Conservation (phyloP, 2,329 filamentous ascomycete species). For the Colletotrichum brevisporum region DNA sequence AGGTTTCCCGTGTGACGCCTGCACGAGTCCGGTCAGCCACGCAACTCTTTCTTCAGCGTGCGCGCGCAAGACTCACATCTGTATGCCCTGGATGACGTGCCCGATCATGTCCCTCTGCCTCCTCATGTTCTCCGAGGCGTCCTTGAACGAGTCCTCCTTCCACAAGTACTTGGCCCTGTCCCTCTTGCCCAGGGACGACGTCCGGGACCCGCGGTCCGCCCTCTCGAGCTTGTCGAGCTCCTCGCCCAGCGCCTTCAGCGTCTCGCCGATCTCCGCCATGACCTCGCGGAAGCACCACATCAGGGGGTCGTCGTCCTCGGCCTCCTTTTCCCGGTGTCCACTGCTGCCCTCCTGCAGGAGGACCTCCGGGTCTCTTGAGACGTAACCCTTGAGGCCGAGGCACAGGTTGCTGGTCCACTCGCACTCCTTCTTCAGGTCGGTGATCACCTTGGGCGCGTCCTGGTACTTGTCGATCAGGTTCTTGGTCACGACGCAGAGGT, state of each 20-base stretch:
- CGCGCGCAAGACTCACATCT: slow-evolving; percentile 2
- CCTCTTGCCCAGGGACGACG: too few relatives aligned
- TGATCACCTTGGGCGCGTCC: slow-evolving; percentile 17
- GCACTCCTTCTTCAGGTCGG: slow-evolving; percentile 15
- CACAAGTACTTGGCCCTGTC: too few relatives aligned
- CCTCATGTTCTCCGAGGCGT: slow-evolving; percentile 11
- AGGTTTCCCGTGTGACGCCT: too few relatives aligned
- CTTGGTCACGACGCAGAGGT: slow-evolving; percentile 18
- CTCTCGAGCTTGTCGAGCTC: slow-evolving; percentile 9
- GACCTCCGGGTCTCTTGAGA: too few relatives aligned
- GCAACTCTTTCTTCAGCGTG: too few relatives aligned
- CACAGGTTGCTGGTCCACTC: slow-evolving; percentile 11
- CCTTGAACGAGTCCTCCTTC: slow-evolving; percentile 11
- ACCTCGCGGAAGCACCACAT: neutral
- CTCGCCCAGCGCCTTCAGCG: slow-evolving; percentile 5
- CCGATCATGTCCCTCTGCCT: slow-evolving; percentile 13
- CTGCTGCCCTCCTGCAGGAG: too few relatives aligned
- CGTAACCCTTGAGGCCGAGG: neutral
- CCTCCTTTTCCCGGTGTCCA: too few relatives aligned
- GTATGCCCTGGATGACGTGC: neutral
- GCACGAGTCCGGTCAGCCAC: too few relatives aligned
- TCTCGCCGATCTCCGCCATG: slow-evolving; percentile 4
- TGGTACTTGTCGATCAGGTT: slow-evolving; percentile 22
- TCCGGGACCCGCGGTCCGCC: neutral
- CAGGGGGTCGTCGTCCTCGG: too few relatives aligned